Evolutionary conservation across 805 yeast genomes (phyloP).

Genomic region (Blastobotrys americana): DNA sequence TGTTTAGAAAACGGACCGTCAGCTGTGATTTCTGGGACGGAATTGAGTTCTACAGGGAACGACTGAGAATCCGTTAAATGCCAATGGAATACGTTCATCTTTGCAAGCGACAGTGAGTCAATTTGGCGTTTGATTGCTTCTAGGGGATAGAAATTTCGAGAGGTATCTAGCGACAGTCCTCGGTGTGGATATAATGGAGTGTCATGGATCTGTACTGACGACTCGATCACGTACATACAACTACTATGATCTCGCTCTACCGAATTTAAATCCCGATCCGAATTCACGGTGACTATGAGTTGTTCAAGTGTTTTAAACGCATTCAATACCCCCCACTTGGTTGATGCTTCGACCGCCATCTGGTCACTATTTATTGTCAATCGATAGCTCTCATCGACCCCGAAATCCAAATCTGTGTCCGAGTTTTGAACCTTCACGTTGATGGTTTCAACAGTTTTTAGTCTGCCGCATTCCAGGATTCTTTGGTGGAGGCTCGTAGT

Average conservation of each 20-base stretch:
- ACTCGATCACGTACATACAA: constrained; percentile 31
- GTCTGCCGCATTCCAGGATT: background rate
- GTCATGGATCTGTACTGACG: constrained; percentile 29
- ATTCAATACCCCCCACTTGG: constrained; percentile 38
- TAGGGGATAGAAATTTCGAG: constrained; percentile 30
- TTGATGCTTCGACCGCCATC: constrained; percentile 29
- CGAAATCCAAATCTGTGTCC: constrained; percentile 31
- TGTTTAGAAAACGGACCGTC: constrained; percentile 31
- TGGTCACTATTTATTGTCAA: constrained; percentile 20
- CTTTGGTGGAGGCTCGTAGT: background rate
- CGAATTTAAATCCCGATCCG: constrained; percentile 19
- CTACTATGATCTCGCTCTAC: no score
- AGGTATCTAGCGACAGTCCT: constrained; percentile 34
- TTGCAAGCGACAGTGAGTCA: constrained; percentile 32
- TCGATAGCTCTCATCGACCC: constrained; percentile 36
- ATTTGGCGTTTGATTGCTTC: constrained; percentile 29
- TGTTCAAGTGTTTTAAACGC: constrained; percentile 38
- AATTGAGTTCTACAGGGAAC: constrained; percentile 32
- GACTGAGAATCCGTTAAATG: constrained; percentile 34
- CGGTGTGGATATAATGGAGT: constrained; percentile 32
- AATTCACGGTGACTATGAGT: constrained; percentile 21
- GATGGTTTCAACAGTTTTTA: background rate
- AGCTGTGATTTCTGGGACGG: constrained; percentile 32
- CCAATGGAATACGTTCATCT: constrained; percentile 36
- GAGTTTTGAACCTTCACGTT: constrained; percentile 21